Evolutionary conservation across 345 rosid genomes (phyloP).

Genomic region (Aquilaria yunnanensis): DNA sequence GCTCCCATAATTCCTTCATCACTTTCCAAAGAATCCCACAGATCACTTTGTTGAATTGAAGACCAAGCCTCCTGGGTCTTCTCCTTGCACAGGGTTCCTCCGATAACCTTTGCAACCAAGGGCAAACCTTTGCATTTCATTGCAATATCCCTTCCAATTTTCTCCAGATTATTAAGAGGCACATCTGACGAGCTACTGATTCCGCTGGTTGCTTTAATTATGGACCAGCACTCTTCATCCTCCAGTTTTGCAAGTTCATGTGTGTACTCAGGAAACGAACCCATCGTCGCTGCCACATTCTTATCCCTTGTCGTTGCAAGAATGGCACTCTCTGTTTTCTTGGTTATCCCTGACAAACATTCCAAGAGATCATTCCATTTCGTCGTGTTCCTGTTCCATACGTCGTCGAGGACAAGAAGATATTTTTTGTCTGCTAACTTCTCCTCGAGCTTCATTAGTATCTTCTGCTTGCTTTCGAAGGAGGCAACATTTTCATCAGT

Average conservation of each 20-base stretch:
- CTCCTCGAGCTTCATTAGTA: not conserved
- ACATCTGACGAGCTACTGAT: not conserved
- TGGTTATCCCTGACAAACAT: not conserved
- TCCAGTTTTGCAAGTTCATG: not conserved
- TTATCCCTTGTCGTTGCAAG: constrained; percentile 13
- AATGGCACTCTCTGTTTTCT: constrained; percentile 2
- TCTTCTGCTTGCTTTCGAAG: not conserved
- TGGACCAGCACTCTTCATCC: constrained; percentile 10
- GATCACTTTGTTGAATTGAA: not conserved
- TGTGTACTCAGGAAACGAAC: not conserved
- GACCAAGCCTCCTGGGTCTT: not conserved
- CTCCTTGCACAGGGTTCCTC: not conserved
- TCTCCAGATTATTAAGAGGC: not conserved
- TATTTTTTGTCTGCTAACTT: constrained; percentile 3
- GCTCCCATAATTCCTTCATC: not conserved
- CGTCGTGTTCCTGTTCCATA: constrained; percentile 10
- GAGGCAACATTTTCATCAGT: not conserved
- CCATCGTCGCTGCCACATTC: constrained; percentile 1
- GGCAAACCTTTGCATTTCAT: constrained; percentile 1
- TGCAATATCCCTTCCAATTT: constrained; percentile 1
- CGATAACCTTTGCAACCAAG: not conserved
- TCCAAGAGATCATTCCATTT: constrained; percentile 10
- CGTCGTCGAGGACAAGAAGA: constrained; percentile 14
- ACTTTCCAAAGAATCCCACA: not conserved
- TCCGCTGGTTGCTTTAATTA: constrained; percentile 1